Base-by-base conservation (phyloP, 805 yeast species). In the Candida piceae region DNA sequence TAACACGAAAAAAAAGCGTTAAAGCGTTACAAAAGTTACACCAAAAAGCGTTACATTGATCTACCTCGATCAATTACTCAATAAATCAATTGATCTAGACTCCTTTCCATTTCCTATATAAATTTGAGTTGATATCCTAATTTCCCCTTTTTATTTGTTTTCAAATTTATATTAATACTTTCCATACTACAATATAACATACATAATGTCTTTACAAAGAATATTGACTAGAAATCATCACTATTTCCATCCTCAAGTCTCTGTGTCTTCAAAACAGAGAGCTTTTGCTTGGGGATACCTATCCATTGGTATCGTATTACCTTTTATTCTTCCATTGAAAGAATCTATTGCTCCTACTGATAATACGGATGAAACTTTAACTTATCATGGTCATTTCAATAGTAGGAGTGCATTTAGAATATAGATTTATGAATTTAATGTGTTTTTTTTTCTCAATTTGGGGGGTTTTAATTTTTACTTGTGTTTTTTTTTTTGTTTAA, bases 241-340 rank as follows among this genome's bases (percentile, higher is more conserved):
- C 21, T 40, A 36, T 31, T 42, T 36, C 36, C 22, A 24, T 12
- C 13, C 16, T 26, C 29, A n/a, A 26, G 29, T 26, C 8, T 30
- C 29, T 11, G 46, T 39, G 22, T 34, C 52, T 7, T 32, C 37
- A 16, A 36, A 41, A 0, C 52, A 54, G 10, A 54, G 45, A 26
- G 32, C 55, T 10, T 35, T 53, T 5, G 62, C 61, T 15, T 42
- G 58, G 24, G 46, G 55, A 15, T 62, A 62, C 28, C 36, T 62
- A 7, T 47, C 65, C 3, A 42, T 61, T 19, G 66, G 64, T 12
- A 41, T 62, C 30, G 51, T 60, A 8, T 47, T 61, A 11, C 67
- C 67, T 8, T 62, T 62, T 38, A 42, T 60, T 30, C 34, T 61
- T 27, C 66, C 66, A 12, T 34, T 60, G 23, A 59, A 49, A 38